These are phyloP conservation scores for Euphrasia arctica DNA, from an alignment of 305 asterid species.

Conservation along the genomic window DNA sequence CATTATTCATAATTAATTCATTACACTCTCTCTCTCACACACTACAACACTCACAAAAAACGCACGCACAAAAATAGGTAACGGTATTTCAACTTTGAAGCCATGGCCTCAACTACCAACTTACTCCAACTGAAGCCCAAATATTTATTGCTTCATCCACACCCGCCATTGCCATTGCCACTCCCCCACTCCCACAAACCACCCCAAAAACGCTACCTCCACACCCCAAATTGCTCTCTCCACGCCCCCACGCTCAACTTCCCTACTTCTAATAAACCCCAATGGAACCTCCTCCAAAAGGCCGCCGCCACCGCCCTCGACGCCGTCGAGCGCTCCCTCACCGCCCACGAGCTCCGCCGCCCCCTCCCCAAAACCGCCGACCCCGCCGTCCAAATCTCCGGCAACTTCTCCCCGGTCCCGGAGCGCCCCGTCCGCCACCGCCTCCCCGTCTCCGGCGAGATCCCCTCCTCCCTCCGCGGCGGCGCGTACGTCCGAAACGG, in stretches of 20 bases:
- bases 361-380: conserved; percentile 90
- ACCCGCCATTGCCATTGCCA: conserved; percentile 47
- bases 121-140: conserved; percentile 10
- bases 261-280: conserved; percentile 26
- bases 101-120: conserved; percentile 55
- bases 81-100: background rate
- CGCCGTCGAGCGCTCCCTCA: conserved; percentile 62
- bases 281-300: conserved; percentile 69
- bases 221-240: conserved; percentile 7
- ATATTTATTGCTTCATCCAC: too few species aligned
- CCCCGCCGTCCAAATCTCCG: conserved; percentile 79
- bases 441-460: conserved; percentile 59
- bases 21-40: conserved; percentile 3
- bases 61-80: conserved; percentile 29
- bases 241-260: background rate
- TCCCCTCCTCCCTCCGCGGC: conserved; percentile 49
- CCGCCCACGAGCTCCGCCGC: conserved; percentile 50
- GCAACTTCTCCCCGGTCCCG: conserved; percentile 88
- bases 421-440: conserved; percentile 60
- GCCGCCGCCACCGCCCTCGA: conserved; percentile 80
- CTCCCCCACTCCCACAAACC: conserved; percentile 47
- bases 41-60: conserved; percentile 12
- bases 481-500: conserved; percentile 84
- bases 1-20: too few species aligned
- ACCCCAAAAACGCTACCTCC: conserved; percentile 18